These are phyloP conservation scores for Mortierella sp. DNA, from an alignment of 371 early-diverging fungal genomes.

Conservation along the genomic window DNA sequence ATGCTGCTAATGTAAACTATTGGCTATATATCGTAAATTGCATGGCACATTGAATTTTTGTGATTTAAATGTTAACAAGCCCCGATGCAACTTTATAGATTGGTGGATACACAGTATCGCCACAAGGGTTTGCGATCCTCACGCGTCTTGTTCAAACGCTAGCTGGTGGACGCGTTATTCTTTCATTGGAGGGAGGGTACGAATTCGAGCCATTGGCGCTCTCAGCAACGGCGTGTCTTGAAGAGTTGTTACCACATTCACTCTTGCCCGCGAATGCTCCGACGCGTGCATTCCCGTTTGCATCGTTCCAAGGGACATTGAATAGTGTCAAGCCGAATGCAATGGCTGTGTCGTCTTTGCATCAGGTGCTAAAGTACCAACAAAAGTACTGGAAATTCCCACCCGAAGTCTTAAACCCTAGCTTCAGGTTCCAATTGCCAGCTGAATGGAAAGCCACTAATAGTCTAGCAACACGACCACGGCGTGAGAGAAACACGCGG, in stretches of 20 bases:
- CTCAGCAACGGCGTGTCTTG: slow-evolving; percentile 62
- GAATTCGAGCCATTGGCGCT: slow-evolving; percentile 63
- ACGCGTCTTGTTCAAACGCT: slow-evolving; percentile 68
- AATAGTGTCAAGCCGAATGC: slow-evolving; percentile 68
- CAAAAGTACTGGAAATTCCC: slow-evolving; percentile 67
- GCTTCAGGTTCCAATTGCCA: slow-evolving; percentile 65
- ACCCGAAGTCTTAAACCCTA: slow-evolving; percentile 56
- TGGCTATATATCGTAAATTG: not conserved
- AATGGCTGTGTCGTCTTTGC: slow-evolving; percentile 64
- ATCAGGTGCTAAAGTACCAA: slow-evolving; percentile 60
- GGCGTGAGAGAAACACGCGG: slow-evolving; percentile 56
- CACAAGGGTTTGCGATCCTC: slow-evolving; percentile 67
- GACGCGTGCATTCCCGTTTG: slow-evolving; percentile 54
- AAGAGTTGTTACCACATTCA: slow-evolving; percentile 60
- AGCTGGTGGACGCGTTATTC: slow-evolving; percentile 69
- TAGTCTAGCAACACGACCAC: slow-evolving; percentile 65
- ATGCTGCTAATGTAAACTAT: slow-evolving; percentile 68
- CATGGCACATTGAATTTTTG: not conserved
- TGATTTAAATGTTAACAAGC: too few relatives aligned
- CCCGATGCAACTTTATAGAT: slow-evolving; percentile 47
- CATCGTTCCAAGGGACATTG: slow-evolving; percentile 61
- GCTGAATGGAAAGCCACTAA: slow-evolving; percentile 69
- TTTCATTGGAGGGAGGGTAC: slow-evolving; percentile 68
- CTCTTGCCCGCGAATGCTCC: slow-evolving; percentile 45
- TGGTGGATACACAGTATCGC: slow-evolving; percentile 71